Evolutionary conservation across 2,329 filamentous ascomycete genomes (phyloP), one percentile per base, ranked within the genome.

Genomic region (Verticillium zaregamsianum): DNA sequence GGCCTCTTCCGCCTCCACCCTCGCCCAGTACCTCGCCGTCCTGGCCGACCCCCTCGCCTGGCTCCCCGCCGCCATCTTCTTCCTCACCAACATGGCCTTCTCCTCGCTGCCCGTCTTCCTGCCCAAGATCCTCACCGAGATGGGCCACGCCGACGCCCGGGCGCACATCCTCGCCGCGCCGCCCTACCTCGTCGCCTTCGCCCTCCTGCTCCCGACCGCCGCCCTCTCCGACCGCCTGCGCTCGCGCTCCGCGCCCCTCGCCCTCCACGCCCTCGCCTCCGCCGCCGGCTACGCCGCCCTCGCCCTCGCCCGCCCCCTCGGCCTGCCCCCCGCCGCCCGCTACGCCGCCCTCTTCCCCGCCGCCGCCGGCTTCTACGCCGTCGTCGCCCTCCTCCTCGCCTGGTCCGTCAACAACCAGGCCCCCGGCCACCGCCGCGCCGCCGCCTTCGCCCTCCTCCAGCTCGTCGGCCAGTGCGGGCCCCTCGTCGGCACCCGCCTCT

Each of bases 341-440:
- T 97, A 97, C 70, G 68, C 89, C 6, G 90, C 88, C 61, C 82
- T 96, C 8, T 96, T 90, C 72, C 92, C 91, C 0, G 92, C 93
- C 2, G 85, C 88, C 2, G 79, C 87, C 1, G 93, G 93, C 4
- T 95, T 96, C 76, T 94, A 96, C 79, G 88, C 85, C 63, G 90
- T 92, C 23, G 90, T 96, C 62, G 92, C 92, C 0, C 82, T 96
- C 35, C 89, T 93, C 67, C 90, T 97, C 61, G 90, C 91, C 2
- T 97, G 93, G 93, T 91, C 86, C 39, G 85, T 97, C 70, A 96
- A 96, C 71, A 97, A 96, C 73, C 91, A 95, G 71, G 77, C 83
- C 59, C 86, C 81, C 14, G 86, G 88, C 64, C 85, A 84, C 59
- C 85, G 86, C 7, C 90, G 90, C 66, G 91, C 91, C 0, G 86